Evolutionary conservation across 2,329 filamentous ascomycete genomes (phyloP).

Genomic region (Paraconiothyrium sp.): DNA sequence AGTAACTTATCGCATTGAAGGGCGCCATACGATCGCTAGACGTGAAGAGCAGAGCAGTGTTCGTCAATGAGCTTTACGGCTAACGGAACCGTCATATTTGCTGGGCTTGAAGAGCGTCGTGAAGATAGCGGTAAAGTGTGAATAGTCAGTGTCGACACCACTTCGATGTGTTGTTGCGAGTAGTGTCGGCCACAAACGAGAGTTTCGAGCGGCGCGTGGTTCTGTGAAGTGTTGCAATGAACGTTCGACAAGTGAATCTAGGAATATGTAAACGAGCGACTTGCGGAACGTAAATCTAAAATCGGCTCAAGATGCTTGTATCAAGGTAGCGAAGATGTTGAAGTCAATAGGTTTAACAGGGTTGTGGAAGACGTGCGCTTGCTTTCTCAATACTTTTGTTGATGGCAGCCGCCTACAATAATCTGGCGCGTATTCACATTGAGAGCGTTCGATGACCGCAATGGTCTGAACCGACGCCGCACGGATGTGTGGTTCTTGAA

Average conservation of each 20-base stretch:
- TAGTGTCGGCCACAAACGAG: neutral
- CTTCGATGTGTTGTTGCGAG: neutral
- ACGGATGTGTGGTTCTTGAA: too few species aligned
- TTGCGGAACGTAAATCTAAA: too few species aligned
- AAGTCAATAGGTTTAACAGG: neutral
- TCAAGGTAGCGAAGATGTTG: too few species aligned
- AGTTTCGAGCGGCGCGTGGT: too few species aligned
- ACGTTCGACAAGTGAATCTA: neutral
- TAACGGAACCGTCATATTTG: neutral
- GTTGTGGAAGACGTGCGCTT: neutral
- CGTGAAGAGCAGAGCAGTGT: slow-evolving; percentile 6
- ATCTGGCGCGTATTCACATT: neutral
- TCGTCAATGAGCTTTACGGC: neutral
- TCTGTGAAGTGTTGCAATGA: neutral
- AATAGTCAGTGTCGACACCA: neutral
- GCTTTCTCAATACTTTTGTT: too few species aligned
- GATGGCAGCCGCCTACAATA: neutral
- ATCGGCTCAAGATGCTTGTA: too few species aligned
- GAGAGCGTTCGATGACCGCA: neutral
- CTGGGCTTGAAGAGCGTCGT: slow-evolving; percentile 1
- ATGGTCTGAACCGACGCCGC: too few species aligned
- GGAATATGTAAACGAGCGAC: too few species aligned
- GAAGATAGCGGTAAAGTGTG: neutral
- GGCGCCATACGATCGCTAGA: neutral
- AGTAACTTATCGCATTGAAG: slow-evolving; percentile 3